Base-by-base conservation (phyloP, 2,329 filamentous ascomycete species). In the Colletotrichum destructivum region DNA sequence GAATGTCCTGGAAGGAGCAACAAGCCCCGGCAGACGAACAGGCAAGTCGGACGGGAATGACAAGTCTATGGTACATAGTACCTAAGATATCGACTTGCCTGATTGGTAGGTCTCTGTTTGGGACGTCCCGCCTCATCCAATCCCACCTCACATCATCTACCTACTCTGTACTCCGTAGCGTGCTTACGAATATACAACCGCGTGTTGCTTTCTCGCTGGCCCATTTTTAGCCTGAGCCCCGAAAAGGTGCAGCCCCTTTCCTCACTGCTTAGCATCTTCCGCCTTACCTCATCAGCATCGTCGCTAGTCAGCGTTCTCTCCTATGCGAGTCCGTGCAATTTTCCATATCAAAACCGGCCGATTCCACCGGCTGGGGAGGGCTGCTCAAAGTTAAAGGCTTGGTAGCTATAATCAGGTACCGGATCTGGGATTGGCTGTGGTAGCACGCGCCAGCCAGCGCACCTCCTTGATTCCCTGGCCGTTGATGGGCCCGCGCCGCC, bases 151-250 rank as follows among this genome's bases (percentile, higher is more conserved):
- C 62, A 65, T 65, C 62, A 64, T 55, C 38, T 56, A 38, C 9
- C 35, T 38, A 26, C 47, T 23, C 5, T 31, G 26, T 51, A 38
- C 5, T 2, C 47, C 21, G 38, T 23, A n/a, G 35, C 9, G 35
- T 11, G 35, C 35, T 3, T 38, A 38, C 35, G 35, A 38, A 11
- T 11, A 11, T 11, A 38, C 35, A 38, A 38, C 35, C 35, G 35
- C 35, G 9, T 38, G 35, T 38, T 38, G 31, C 31, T 35, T 9
- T 35, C 8, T 35, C 21, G 38, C 54, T 52, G 47, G 44, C 54
- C 66, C 66, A 66, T 69, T 59, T 51, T 65, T 46, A 66, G 62
- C 51, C 51, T 52, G 35, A 40, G 62, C 42, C 60, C 66, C 40
- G 44, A 63, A 31, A 42, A 21, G 38, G 52, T 52, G 38, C 49